These are phyloP conservation scores for Neonothopanus nambi DNA, from an alignment of 1,284 basidiomycete genomes.

Conservation along the genomic window DNA sequence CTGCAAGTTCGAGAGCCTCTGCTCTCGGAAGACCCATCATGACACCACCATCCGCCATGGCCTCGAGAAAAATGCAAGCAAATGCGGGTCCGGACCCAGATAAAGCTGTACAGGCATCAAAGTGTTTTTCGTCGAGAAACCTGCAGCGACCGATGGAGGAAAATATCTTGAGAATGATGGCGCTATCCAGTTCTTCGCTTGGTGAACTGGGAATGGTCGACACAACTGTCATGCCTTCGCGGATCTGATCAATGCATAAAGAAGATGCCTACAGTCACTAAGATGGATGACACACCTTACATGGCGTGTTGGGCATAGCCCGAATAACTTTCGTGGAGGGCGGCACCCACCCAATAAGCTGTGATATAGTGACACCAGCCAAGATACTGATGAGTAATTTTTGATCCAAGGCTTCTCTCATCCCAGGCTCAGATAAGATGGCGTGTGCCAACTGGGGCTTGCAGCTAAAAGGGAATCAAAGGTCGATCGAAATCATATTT, in stretches of 20 bases:
- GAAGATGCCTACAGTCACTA: neutral
- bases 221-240: constrained; percentile 96
- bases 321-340: constrained; percentile 85
- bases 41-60: constrained; percentile 98
- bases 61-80: constrained; percentile 95
- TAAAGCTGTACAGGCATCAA: constrained; percentile 97
- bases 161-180: constrained; percentile 91
- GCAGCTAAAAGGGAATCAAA: constrained; percentile 55
- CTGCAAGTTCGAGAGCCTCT: constrained; percentile 93
- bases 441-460: constrained; percentile 89
- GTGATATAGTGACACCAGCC: constrained; percentile 89
- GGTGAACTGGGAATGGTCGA: constrained; percentile 62
- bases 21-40: constrained; percentile 99
- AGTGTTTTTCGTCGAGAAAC: constrained; percentile 96
- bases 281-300: constrained; percentile 63
- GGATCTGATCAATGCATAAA: constrained; percentile 60
- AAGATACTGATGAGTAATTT: constrained; percentile 97
- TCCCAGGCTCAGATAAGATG: constrained; percentile 80
- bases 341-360: constrained; percentile 77
- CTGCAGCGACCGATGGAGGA: constrained; percentile 92
- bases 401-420: constrained; percentile 82
- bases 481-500: neutral
- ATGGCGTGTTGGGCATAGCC: constrained; percentile 99
- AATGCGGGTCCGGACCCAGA: constrained; percentile 97
- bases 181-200: constrained; percentile 58